A percentile compares a stretch with the other conserved stretches of the same genome.
phyloP scores from a whole-genome alignment of 176 grass and related monocot genomes.

The Elaeis guineensis region DNA sequence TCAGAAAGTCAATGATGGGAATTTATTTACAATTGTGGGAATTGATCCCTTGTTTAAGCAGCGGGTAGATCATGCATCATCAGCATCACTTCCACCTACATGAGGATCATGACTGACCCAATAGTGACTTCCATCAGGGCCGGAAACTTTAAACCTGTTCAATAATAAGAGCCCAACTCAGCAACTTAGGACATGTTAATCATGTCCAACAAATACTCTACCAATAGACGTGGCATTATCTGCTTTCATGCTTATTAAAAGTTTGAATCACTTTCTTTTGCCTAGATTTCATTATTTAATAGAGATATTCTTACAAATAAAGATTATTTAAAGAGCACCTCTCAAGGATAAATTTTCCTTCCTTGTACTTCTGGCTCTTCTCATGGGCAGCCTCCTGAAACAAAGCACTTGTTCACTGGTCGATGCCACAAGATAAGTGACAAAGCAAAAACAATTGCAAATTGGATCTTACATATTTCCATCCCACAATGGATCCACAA shows the following conservation, averaged over 20 bases:
- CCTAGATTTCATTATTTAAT: too few relatives aligned
- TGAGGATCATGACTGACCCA: slow-evolving; percentile 1
- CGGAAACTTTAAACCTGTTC: slow-evolving; percentile 12
- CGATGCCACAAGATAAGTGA: slow-evolving; percentile 4
- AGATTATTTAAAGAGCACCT: slow-evolving; percentile 39
- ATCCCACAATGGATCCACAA: slow-evolving; percentile 93
- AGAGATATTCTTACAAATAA: not conserved
- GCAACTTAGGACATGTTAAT: not conserved
- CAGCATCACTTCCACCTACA: slow-evolving; percentile 11
- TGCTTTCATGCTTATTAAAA: too few relatives aligned
- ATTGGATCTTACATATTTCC: slow-evolving; percentile 88
- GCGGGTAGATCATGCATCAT: slow-evolving; percentile 4
- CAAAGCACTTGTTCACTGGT: slow-evolving; percentile 13
- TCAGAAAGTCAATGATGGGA: not conserved
- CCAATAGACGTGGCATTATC: too few relatives aligned
- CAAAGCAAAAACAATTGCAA: slow-evolving; percentile 3
- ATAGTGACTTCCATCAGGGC: slow-evolving; percentile 14
- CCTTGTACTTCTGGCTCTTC: slow-evolving; percentile 91
- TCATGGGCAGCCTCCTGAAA: slow-evolving; percentile 69
- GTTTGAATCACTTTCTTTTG: too few relatives aligned
- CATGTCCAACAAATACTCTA: too few relatives aligned
- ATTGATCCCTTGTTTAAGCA: not conserved
- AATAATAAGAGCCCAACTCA: not conserved
- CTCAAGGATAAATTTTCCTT: slow-evolving; percentile 95
- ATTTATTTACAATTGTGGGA: slow-evolving; percentile 5